These are phyloP conservation scores for Staphylotrichum longicolle DNA, from an alignment of 495 filamentous ascomycete species.

Conservation along the genomic window DNA sequence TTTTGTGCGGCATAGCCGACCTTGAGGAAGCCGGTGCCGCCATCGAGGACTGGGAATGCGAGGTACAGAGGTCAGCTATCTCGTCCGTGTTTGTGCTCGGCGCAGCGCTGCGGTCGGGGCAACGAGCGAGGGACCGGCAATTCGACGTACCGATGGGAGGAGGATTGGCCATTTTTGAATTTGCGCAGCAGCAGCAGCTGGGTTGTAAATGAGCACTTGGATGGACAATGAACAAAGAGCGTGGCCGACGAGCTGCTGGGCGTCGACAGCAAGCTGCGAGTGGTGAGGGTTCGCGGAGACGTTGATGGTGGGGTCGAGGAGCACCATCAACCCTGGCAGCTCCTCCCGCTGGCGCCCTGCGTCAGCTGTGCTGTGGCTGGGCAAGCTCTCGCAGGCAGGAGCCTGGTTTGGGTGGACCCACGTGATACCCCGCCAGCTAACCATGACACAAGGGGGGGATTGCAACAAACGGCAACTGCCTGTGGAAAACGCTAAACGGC, in stretches of 20 bases:
- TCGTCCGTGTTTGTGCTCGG: slow-evolving; percentile 7
- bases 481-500: not conserved
- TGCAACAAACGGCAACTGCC: not conserved
- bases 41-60: slow-evolving; percentile 79
- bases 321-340: slow-evolving; percentile 6
- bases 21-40: slow-evolving; percentile 99
- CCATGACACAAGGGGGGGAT: not conserved
- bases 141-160: slow-evolving; percentile 32
- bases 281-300: slow-evolving; percentile 19
- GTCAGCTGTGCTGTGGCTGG: slow-evolving; percentile 29
- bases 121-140: slow-evolving; percentile 1
- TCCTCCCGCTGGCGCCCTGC: not conserved
- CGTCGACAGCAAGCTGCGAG: slow-evolving; percentile 16
- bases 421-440: slow-evolving; percentile 40
- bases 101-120: not conserved
- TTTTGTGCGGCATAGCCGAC: slow-evolving; percentile 98
- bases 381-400: not conserved
- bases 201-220: not conserved
- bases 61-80: slow-evolving; percentile 27
- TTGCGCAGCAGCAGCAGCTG: not conserved
- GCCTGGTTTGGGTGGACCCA: slow-evolving; percentile 13
- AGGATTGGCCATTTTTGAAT: slow-evolving; percentile 27
- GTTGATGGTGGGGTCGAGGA: slow-evolving; percentile 33
- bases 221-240: not conserved
- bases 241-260: not conserved